Conservation (phyloP, 2,329 filamentous ascomycete species). For the Pseudogymnoascus destructans region DNA sequence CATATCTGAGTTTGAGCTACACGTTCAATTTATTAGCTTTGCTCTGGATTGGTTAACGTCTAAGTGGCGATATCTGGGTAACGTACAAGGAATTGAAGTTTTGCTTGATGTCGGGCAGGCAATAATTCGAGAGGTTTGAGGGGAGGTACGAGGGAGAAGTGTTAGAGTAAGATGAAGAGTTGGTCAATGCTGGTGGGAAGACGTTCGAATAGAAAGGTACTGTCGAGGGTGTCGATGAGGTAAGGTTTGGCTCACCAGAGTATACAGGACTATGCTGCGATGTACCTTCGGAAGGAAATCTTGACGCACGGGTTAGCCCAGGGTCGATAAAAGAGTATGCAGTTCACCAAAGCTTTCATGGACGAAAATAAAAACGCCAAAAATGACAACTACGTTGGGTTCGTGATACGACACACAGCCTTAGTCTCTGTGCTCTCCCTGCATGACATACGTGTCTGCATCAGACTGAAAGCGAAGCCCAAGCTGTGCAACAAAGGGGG, state of each 20-base stretch:
- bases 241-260: constrained; percentile 23
- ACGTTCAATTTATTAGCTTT: background rate
- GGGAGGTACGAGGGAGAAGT: constrained; percentile 22
- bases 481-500: background rate
- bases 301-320: background rate
- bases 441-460: constrained; percentile 7
- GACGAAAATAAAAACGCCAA: constrained; percentile 4
- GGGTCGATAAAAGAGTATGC: background rate
- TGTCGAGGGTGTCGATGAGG: constrained; percentile 20
- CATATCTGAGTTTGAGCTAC: constrained; percentile 19
- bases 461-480: constrained; percentile 4
- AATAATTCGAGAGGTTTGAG: constrained; percentile 19
- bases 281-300: constrained; percentile 7
- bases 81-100: constrained; percentile 15
- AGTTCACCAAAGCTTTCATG: background rate
- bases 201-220: constrained; percentile 23
- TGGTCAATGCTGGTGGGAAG: constrained; percentile 22
- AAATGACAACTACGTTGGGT: constrained; percentile 8
- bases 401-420: constrained; percentile 2
- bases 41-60: background rate
- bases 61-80: background rate
- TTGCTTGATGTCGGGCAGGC: constrained; percentile 27
- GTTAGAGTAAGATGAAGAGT: constrained; percentile 23
- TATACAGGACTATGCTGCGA: constrained; percentile 24
- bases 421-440: constrained; percentile 2